Conservation (phyloP, 257 asterid species). For the Gardenia jasminoides region DNA sequence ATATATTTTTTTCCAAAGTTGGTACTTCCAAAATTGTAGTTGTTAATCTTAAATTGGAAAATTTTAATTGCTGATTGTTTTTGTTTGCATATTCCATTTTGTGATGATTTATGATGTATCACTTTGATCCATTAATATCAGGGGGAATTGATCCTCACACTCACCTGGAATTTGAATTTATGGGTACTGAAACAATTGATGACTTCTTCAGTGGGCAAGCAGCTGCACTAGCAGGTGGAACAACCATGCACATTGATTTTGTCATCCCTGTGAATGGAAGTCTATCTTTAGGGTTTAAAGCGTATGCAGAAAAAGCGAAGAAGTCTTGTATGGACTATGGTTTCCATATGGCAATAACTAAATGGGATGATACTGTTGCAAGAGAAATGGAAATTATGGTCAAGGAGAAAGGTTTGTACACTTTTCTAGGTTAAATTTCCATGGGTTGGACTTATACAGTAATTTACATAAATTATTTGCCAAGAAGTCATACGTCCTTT, state of each 20-base stretch:
- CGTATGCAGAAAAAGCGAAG: constrained; percentile 74
- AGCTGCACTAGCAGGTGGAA: constrained; percentile 99
- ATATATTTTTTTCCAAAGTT: too few species aligned
- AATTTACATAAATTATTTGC: neutral
- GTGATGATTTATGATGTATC: neutral
- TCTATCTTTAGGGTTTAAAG: constrained; percentile 71
- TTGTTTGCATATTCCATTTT: neutral
- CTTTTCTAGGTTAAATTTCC: neutral
- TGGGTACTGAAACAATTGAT: constrained; percentile 84
- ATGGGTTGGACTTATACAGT: neutral
- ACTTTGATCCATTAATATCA: constrained; percentile 26
- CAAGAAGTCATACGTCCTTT: neutral
- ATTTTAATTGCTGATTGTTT: neutral
- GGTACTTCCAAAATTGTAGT: too few species aligned
- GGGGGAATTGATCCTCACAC: constrained; percentile 99
- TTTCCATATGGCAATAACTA: constrained; percentile 97
- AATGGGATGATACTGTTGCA: constrained; percentile 88
- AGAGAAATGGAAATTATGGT: constrained; percentile 94
- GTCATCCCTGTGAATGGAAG: constrained; percentile 89
- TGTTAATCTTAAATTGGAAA: neutral
- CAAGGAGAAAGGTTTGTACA: constrained; percentile 65
- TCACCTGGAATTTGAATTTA: constrained; percentile 95
- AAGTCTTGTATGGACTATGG: constrained; percentile 94
- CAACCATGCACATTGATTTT: constrained; percentile 96
- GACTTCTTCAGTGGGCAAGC: constrained; percentile 94